Evolutionary conservation across 2,329 filamentous ascomycete species (phyloP).

Genomic region (Colletotrichum trifolii): DNA sequence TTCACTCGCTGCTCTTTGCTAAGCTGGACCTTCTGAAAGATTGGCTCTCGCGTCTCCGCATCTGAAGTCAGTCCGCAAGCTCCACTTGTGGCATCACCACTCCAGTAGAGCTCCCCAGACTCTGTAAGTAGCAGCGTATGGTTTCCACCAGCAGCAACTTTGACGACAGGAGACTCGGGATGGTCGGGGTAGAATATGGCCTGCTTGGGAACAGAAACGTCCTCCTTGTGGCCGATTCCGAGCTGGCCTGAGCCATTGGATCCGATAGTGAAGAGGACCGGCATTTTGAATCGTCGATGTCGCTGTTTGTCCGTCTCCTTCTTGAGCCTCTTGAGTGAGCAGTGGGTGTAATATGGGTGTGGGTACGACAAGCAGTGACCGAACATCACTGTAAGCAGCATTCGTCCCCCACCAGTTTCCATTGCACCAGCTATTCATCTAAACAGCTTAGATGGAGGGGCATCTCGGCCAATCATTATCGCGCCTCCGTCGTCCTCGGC

Average conservation of each 20-base stretch:
- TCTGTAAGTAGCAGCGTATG: slow-evolving; percentile 81
- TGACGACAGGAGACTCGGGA: slow-evolving; percentile 49
- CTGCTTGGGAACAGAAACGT: slow-evolving; percentile 73
- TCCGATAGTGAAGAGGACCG: slow-evolving; percentile 74
- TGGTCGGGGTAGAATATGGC: slow-evolving; percentile 64
- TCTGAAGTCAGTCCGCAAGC: slow-evolving; percentile 60
- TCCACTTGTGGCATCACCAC: slow-evolving; percentile 68
- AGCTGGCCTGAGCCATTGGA: slow-evolving; percentile 84
- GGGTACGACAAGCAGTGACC: not conserved
- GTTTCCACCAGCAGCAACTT: slow-evolving; percentile 78
- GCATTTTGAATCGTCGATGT: slow-evolving; percentile 49
- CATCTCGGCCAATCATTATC: slow-evolving; percentile 34
- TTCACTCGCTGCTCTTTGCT: slow-evolving; percentile 41
- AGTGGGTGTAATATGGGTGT: not conserved
- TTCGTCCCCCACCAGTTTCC: slow-evolving; percentile 35
- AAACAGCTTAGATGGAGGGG: slow-evolving; percentile 26
- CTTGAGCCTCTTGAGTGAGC: not conserved
- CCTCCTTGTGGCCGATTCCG: slow-evolving; percentile 76
- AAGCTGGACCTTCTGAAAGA: slow-evolving; percentile 55
- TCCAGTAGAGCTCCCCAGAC: slow-evolving; percentile 69
- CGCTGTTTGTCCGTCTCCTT: not conserved
- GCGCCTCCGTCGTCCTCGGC: slow-evolving; percentile 24
- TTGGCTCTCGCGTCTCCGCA: slow-evolving; percentile 43
- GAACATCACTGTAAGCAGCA: slow-evolving; percentile 21
- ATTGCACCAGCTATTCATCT: slow-evolving; percentile 6